Conservation (phyloP, 2,329 filamentous ascomycete genomes). For the Diaporthe sp. region DNA sequence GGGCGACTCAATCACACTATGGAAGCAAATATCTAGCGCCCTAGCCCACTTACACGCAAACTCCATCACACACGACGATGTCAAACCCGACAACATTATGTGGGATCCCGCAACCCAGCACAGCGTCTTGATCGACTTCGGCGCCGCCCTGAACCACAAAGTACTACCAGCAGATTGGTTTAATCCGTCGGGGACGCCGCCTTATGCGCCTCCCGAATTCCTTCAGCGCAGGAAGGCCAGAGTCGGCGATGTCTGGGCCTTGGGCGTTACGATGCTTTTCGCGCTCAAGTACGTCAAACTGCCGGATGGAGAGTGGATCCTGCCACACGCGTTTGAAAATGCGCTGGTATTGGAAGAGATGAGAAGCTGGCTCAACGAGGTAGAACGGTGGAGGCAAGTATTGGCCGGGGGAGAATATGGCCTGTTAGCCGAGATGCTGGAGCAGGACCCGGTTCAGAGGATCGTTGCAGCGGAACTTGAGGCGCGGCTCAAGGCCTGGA, state of each 20-base stretch:
- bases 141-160: slow-evolving; percentile 36
- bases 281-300: slow-evolving; percentile 32
- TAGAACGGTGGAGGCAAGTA: neutral
- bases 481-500: neutral
- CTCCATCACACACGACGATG: slow-evolving; percentile 38
- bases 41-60: slow-evolving; percentile 14
- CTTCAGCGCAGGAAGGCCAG: slow-evolving; percentile 31
- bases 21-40: slow-evolving; percentile 13
- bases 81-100: slow-evolving; percentile 40
- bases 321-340: slow-evolving; percentile 35
- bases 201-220: slow-evolving; percentile 38
- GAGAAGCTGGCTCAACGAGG: neutral
- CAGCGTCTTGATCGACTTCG: slow-evolving; percentile 38
- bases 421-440: slow-evolving; percentile 25
- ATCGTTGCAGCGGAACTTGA: neutral
- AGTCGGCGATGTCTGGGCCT: slow-evolving; percentile 38
- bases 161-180: slow-evolving; percentile 26
- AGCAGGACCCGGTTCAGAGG: neutral
- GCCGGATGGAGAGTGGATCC: slow-evolving; percentile 37
- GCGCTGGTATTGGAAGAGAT: slow-evolving; percentile 4
- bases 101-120: slow-evolving; percentile 23
- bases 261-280: slow-evolving; percentile 40
- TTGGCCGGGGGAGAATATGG: neutral
- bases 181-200: slow-evolving; percentile 38
- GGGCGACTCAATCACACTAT: neutral